These are phyloP conservation scores for Aspergillus aculeatinus DNA, from an alignment of 2,329 filamentous ascomycete species.

Conservation along the genomic window DNA sequence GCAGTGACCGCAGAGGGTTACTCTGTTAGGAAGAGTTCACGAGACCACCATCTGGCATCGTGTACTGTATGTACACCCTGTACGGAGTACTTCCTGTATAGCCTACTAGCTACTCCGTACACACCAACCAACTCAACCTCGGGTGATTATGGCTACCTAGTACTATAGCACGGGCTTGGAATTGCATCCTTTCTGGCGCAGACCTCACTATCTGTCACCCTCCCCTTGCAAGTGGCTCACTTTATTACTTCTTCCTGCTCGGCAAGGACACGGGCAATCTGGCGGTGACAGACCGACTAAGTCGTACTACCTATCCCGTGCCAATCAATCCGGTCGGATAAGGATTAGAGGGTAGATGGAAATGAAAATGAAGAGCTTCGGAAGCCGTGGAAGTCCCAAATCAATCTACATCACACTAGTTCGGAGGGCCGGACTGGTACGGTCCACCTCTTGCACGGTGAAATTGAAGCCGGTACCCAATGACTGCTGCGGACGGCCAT, in stretches of 20 bases:
- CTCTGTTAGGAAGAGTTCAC: slow-evolving; percentile 21
- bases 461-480: slow-evolving; percentile 11
- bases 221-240: slow-evolving; percentile 3
- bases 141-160: not conserved
- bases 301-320: slow-evolving; percentile 2
- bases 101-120: too few species aligned
- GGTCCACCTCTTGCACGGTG: not conserved
- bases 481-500: slow-evolving; percentile 14
- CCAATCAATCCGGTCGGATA: slow-evolving; percentile 8
- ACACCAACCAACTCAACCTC: not conserved
- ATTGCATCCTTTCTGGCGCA: not conserved
- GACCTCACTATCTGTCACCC: not conserved
- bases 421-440: not conserved
- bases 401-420: not conserved
- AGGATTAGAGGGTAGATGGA: not conserved
- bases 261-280: not conserved
- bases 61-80: not conserved
- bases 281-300: slow-evolving; percentile 8
- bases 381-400: not conserved
- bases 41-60: slow-evolving; percentile 7
- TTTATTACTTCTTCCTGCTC: not conserved
- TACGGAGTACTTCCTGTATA: not conserved
- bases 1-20: slow-evolving; percentile 8
- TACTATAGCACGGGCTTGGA: not conserved
- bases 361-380: not conserved